Evolutionary conservation across 1,284 basidiomycete species (phyloP).

Genomic region (Anthracocystis setariae): DNA sequence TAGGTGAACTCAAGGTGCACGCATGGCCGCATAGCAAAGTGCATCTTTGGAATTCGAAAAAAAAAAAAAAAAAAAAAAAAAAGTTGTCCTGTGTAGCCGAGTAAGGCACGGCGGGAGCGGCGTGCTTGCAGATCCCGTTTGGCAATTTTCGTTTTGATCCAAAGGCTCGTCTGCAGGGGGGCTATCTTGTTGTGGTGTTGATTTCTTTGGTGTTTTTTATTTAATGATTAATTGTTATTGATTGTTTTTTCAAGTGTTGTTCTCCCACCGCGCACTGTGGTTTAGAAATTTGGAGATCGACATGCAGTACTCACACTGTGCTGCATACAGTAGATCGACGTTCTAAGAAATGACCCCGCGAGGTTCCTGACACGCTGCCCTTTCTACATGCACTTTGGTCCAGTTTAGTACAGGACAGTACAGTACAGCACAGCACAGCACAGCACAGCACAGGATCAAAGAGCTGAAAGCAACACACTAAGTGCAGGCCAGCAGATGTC

Average conservation of each 20-base stretch:
- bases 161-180: conserved; percentile 10
- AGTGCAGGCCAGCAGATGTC: conserved; percentile 6
- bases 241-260: conserved; percentile 19
- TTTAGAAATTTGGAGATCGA: no score
- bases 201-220: conserved; percentile 23
- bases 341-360: no score
- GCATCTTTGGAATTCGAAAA: conserved; percentile 6
- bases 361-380: no score
- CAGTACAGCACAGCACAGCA: neutral
- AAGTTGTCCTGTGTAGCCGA: no score
- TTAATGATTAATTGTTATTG: no score
- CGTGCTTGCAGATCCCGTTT: no score
- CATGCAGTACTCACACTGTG: neutral
- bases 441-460: neutral
- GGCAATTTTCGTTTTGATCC: conserved; percentile 1
- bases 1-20: neutral
- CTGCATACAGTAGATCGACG: neutral
- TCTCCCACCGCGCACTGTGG: conserved; percentile 3
- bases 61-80: no score
- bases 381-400: no score
- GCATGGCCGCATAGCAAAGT: neutral
- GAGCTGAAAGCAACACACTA: neutral
- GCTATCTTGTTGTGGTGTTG: conserved; percentile 1
- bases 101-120: no score
- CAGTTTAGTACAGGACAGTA: neutral